Conservation (phyloP, 371 early-diverging fungal genomes). For the Fennellomyces sp. region DNA sequence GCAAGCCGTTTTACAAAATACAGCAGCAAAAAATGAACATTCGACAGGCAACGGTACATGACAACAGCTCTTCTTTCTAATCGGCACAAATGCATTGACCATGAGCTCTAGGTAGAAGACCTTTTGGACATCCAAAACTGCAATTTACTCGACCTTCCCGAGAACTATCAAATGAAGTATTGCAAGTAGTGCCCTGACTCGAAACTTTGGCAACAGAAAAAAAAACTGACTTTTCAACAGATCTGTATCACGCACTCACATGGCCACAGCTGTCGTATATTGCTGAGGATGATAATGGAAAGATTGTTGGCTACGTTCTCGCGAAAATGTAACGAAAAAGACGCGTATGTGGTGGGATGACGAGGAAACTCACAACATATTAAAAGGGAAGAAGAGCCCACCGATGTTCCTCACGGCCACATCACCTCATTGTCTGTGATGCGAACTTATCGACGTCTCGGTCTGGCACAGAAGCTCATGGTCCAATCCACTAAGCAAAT, state of each 20-base stretch:
- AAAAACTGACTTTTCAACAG: slow-evolving; percentile 28
- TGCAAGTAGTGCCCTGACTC: slow-evolving; percentile 57
- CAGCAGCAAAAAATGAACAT: no score
- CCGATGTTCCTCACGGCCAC: slow-evolving; percentile 87
- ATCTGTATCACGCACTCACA: slow-evolving; percentile 91
- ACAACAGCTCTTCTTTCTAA: background rate
- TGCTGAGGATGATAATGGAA: slow-evolving; percentile 90
- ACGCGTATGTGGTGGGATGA: background rate
- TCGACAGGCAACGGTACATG: slow-evolving; percentile 67
- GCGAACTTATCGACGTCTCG: slow-evolving; percentile 93
- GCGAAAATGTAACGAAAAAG: slow-evolving; percentile 85
- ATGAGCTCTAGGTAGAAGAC: slow-evolving; percentile 65
- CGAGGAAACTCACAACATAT: background rate
- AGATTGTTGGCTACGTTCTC: slow-evolving; percentile 95
- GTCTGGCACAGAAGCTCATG: slow-evolving; percentile 96
- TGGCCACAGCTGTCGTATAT: slow-evolving; percentile 98
- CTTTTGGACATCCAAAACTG: slow-evolving; percentile 91
- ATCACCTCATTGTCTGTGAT: slow-evolving; percentile 96
- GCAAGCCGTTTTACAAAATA: no score
- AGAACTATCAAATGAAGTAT: slow-evolving; percentile 99
- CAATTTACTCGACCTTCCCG: slow-evolving; percentile 95
- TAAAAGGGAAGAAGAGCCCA: slow-evolving; percentile 84
- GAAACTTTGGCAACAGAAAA: no score
- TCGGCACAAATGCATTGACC: background rate
- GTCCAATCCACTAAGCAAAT: slow-evolving; percentile 89